phyloP scores from a whole-genome alignment of 202 grass and related monocot genomes.

The Carex sylvatica region DNA sequence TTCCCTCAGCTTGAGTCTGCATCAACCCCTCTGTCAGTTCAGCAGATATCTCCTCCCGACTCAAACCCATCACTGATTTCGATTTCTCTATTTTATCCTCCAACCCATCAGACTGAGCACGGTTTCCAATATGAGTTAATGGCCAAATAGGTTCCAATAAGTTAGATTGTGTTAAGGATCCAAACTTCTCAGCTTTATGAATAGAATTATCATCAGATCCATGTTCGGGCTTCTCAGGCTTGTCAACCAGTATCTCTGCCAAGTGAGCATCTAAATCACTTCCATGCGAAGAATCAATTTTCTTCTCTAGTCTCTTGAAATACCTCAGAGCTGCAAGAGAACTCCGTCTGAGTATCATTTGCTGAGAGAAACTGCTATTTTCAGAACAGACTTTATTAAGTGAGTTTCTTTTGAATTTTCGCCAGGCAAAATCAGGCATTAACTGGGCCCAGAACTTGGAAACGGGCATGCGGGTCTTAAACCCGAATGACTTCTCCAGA shows the following conservation, averaged over 20 bases:
- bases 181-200: conserved; percentile 44
- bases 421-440: conserved; percentile 42
- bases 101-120: conserved; percentile 41
- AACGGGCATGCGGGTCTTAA: conserved; percentile 47
- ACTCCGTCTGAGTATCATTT: conserved; percentile 75
- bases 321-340: conserved; percentile 71
- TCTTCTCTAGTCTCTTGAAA: conserved; percentile 41
- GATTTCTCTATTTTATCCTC: conserved; percentile 57
- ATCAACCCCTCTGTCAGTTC: conserved; percentile 51
- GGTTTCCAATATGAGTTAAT: conserved; percentile 33
- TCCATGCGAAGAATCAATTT: conserved; percentile 37
- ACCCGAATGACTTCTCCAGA: conserved; percentile 67
- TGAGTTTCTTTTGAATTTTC: conserved; percentile 54
- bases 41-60: conserved; percentile 51
- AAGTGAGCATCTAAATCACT: conserved; percentile 29
- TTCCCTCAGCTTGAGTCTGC: conserved; percentile 45
- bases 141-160: conserved; percentile 53
- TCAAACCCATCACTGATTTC: conserved; percentile 59
- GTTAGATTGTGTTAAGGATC: conserved; percentile 56
- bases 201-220: conserved; percentile 5
- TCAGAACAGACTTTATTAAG: conserved; percentile 47
- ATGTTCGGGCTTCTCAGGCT: background rate
- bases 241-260: conserved; percentile 30
- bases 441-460: conserved; percentile 64
- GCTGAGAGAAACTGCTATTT: conserved; percentile 61